Evolutionary conservation across 148 eudicot species (phyloP), one percentile per base, ranked within the genome.

Genomic region (Rhododendron mucronatum): DNA sequence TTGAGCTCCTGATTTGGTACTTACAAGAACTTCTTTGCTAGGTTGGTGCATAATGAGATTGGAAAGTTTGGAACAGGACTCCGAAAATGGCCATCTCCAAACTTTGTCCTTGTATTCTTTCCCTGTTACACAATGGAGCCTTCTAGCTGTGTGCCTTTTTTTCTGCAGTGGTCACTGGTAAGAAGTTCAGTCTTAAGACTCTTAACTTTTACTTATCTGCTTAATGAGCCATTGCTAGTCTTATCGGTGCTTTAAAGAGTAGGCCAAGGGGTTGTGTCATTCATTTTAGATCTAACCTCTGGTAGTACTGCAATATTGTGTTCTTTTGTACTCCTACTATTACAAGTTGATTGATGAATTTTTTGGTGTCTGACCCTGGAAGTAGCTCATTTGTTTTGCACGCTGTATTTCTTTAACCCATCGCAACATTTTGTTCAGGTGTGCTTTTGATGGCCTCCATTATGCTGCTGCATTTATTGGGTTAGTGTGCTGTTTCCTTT

Each of bases 161-260:
- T 97, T 95, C 91, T 88, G 94, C 91, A 93, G 97, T 28, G 98
- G 98, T 78, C 99, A 95, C 87, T 97, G 99, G 99, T 97, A 94
- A 88, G 85, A 83, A 13, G 48, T 21, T 37, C 76, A 21, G 53
- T 69, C 61, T 55, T 55, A 55, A 55, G 15, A 55, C 48, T 18
- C 74, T 47, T 41, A 28, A 23, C 75, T 86, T 44, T 28, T 82
- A 14, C 35, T 55, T 69, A 7, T 76, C 55, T 75, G 21, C 71
- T 47, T 30, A 47, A 33, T 44, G 7, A 61, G 85, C 55, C 69
- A 73, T 48, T 69, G 67, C 69, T 83, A 74, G 76, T 74, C 51
- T 48, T 44, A 14, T 23, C 53, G 35, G 74, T 57, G 86, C 37
- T 28, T 28, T 55, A 13, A 63, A 80, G 84, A 51, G 47, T 86